Conservation (phyloP, 2,329 filamentous ascomycete genomes). For the Pseudogymnoascus sp. region DNA sequence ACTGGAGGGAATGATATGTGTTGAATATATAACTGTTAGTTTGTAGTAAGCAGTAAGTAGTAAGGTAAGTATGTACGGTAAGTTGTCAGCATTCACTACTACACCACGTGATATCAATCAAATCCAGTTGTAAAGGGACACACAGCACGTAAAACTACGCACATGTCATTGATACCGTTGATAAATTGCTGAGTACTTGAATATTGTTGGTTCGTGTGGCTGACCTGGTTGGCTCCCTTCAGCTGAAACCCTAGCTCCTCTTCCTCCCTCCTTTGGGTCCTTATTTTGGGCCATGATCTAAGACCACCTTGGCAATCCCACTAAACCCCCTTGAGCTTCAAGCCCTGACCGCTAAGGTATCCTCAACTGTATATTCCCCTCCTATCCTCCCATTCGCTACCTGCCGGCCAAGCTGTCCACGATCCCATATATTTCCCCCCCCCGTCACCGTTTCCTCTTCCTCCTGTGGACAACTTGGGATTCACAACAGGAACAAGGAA, state of each 20-base stretch:
- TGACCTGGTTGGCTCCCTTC: neutral
- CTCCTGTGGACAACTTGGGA: neutral
- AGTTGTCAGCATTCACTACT: neutral
- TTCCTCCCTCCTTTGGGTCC: neutral
- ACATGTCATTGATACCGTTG: neutral
- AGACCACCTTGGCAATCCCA: neutral
- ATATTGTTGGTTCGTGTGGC: neutral
- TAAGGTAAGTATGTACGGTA: no score
- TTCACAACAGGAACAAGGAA: slow-evolving; percentile 11
- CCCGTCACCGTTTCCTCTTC: neutral
- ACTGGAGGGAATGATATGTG: neutral
- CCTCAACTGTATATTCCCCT: neutral
- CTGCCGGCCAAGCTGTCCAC: slow-evolving; percentile 10
- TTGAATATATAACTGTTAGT: neutral
- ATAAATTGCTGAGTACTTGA: no score
- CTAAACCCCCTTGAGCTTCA: neutral
- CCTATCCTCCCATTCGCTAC: slow-evolving; percentile 1
- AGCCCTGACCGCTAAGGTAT: slow-evolving; percentile 6
- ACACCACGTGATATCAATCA: neutral
- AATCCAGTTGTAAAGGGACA: no score
- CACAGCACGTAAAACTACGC: no score
- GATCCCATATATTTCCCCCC: slow-evolving; percentile 7
- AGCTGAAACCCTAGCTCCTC: slow-evolving; percentile 1
- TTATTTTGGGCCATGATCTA: neutral
- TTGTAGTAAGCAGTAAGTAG: no score